phyloP scores from a whole-genome alignment of 805 yeast species.

The Candida chauliodis region DNA sequence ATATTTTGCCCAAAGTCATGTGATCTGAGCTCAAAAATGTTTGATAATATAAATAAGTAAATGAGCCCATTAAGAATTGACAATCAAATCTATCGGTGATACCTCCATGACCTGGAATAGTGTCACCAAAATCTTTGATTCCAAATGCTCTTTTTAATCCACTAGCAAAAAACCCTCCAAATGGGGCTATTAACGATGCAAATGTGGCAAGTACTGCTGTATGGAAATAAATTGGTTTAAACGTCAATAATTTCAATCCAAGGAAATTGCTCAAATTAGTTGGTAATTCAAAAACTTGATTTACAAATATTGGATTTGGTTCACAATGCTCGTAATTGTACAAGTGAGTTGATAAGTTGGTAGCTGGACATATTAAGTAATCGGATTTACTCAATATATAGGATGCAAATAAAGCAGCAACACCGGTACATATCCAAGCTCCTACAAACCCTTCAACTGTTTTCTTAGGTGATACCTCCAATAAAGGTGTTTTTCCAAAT shows the following conservation, averaged over 20 bases:
- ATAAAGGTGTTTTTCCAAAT: slow-evolving; percentile 88
- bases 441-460: slow-evolving; percentile 97
- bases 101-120: slow-evolving; percentile 99
- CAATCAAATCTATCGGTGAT: slow-evolving; percentile 97
- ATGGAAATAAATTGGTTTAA: slow-evolving; percentile 90
- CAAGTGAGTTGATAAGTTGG: slow-evolving; percentile 56
- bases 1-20: slow-evolving; percentile 66
- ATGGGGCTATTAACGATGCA: slow-evolving; percentile 96
- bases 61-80: slow-evolving; percentile 96
- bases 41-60: slow-evolving; percentile 87
- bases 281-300: slow-evolving; percentile 77
- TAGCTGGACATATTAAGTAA: slow-evolving; percentile 87
- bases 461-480: slow-evolving; percentile 93
- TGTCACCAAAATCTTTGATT: slow-evolving; percentile 95
- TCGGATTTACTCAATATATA: slow-evolving; percentile 59
- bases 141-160: slow-evolving; percentile 97
- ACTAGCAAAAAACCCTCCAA: slow-evolving; percentile 97
- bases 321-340: slow-evolving; percentile 69
- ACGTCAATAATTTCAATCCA: slow-evolving; percentile 44
- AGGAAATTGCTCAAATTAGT: slow-evolving; percentile 51
- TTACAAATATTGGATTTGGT: slow-evolving; percentile 83
- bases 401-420: slow-evolving; percentile 67
- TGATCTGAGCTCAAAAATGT: slow-evolving; percentile 78
- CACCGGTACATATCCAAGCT: slow-evolving; percentile 91
- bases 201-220: slow-evolving; percentile 83